phyloP scores from a whole-genome alignment of 2,329 filamentous ascomycete genomes.

The Thelonectria blattea region DNA sequence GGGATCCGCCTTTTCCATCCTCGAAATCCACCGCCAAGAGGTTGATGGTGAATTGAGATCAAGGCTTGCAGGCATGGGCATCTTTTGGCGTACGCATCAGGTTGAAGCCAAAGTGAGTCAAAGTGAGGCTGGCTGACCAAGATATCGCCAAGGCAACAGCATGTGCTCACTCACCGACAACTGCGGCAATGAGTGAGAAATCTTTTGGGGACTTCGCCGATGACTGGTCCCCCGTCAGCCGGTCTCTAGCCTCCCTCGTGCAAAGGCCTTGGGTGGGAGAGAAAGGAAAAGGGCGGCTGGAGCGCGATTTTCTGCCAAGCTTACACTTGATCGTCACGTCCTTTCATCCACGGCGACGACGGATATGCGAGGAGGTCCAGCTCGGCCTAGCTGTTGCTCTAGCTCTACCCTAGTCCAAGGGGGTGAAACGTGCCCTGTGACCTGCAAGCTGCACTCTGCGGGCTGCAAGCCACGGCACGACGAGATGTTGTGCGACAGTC shows the following conservation, averaged over 20 bases:
- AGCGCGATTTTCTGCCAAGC: slow-evolving; percentile 24
- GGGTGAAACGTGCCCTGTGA: slow-evolving; percentile 11
- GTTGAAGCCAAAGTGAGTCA: slow-evolving; percentile 1
- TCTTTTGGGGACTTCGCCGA: background rate
- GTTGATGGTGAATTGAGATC: slow-evolving; percentile 8
- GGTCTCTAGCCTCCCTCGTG: slow-evolving; percentile 2
- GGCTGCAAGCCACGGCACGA: slow-evolving; percentile 15
- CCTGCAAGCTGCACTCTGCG: slow-evolving; percentile 10
- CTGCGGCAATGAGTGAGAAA: background rate
- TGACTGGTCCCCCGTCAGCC: slow-evolving; percentile 12
- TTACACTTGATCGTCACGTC: slow-evolving; percentile 8
- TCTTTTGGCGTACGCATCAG: background rate
- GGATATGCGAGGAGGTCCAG: slow-evolving; percentile 11
- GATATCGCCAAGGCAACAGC: background rate
- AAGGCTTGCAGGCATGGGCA: slow-evolving; percentile 15
- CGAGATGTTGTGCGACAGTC: slow-evolving; percentile 11
- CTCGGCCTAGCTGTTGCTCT: slow-evolving; percentile 1
- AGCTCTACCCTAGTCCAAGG: slow-evolving; percentile 1
- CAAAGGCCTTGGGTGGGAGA: too few relatives aligned
- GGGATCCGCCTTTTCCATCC: slow-evolving; percentile 18
- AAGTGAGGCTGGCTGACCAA: background rate
- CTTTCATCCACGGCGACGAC: slow-evolving; percentile 29
- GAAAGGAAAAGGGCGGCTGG: background rate
- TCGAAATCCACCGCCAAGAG: slow-evolving; percentile 1
- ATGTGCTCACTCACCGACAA: slow-evolving; percentile 1